Evolutionary conservation across 345 rosid genomes (phyloP).

Genomic region (Corchorus capsularis): DNA sequence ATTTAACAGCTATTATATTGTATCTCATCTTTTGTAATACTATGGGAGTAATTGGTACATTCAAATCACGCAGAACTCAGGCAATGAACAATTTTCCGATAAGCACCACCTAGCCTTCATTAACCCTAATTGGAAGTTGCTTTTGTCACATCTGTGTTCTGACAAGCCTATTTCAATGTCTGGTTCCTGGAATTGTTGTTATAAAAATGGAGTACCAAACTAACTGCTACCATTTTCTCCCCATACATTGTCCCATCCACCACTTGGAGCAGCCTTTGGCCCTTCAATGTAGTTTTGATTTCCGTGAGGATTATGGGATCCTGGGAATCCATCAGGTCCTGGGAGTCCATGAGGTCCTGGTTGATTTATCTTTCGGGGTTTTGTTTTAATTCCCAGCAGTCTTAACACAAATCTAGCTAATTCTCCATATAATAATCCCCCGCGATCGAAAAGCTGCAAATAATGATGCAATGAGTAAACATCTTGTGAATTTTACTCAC

Average conservation of each 20-base stretch:
- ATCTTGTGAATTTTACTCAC: neutral
- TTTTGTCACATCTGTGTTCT: neutral
- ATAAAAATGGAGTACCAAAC: neutral
- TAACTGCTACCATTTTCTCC: slow-evolving; percentile 41
- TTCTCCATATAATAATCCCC: slow-evolving; percentile 88
- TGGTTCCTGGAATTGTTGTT: neutral
- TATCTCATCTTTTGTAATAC: neutral
- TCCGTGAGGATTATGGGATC: slow-evolving; percentile 52
- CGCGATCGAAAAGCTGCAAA: slow-evolving; percentile 87
- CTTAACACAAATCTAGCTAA: slow-evolving; percentile 91
- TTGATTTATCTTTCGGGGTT: slow-evolving; percentile 65
- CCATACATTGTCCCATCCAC: slow-evolving; percentile 96
- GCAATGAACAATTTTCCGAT: neutral
- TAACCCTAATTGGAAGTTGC: neutral
- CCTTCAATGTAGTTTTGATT: slow-evolving; percentile 71
- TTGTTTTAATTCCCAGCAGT: slow-evolving; percentile 77
- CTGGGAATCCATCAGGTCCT: slow-evolving; percentile 66
- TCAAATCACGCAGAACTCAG: neutral
- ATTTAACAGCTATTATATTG: neutral
- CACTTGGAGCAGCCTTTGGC: slow-evolving; percentile 69
- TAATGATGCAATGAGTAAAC: slow-evolving; percentile 17
- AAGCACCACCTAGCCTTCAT: neutral
- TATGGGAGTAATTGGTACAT: neutral
- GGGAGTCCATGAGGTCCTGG: slow-evolving; percentile 62
- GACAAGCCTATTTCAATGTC: slow-evolving; percentile 1